Evolutionary conservation across 73 alveolate species (phyloP), one percentile per base, ranked within the genome.

Genomic region (Paramecium sonneborni): DNA sequence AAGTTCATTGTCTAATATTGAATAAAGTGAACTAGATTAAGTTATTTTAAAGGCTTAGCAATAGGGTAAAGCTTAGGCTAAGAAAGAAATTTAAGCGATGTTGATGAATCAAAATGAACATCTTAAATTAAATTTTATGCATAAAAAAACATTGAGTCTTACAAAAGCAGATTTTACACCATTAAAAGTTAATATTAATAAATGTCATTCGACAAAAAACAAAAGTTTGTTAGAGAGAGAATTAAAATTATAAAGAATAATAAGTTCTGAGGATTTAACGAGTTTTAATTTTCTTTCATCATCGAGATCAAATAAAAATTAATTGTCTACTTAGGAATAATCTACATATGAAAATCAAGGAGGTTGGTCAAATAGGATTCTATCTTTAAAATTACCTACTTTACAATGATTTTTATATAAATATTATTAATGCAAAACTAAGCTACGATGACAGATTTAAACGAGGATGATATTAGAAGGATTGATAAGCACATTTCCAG

Each of bases 371-470:
- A 70, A 70, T 5, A 28, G 58, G 7, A n/a, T 70, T 18, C 26
- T 70, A 11, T 15, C 35, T 23, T 12, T 21, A 2, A 70, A 70
- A 21, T 69, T 28, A 12, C 86, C 20, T 70, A 32, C 15, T 32
- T 8, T 70, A 74, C 26, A 21, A 12, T 74, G 87, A 69, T 37
- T 32, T 46, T 28, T 69, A 32, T 70, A 35, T 70, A 21, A 15
- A 74, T 14, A 74, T 35, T 14, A n/a, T 74, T 74, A 74, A 74
- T 39, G 56, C 26, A 74, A 62, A 62, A 62, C 26, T 62, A 62
- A 62, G 84, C 84, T 11, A 62, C 84, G 6, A 30, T 62, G 44
- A 62, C 84, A 62, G 84, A 62, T 62, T 23, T 62, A 30, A 62
- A 62, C 14, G 48, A 62, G 39, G 84, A 62, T 23, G 84, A 62